Evolutionary conservation across 371 early-diverging fungal genomes (phyloP).

Genomic region (Apophysomyces sp.): DNA sequence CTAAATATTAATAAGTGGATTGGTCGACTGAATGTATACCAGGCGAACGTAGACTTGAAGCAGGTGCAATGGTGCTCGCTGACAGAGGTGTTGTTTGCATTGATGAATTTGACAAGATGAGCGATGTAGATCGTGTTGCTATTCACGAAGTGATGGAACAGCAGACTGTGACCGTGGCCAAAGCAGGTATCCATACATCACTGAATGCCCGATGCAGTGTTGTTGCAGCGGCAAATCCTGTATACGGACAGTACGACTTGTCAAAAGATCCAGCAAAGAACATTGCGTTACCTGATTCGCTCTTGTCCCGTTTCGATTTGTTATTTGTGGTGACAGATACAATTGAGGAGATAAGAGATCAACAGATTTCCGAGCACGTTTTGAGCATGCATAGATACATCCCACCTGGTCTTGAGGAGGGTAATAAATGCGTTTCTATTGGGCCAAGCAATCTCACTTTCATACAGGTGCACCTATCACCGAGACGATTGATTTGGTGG

Average conservation of each 20-base stretch:
- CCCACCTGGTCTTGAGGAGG: slow-evolving; percentile 87
- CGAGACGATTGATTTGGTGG: slow-evolving; percentile 58
- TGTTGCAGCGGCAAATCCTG: slow-evolving; percentile 99
- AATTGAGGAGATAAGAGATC: slow-evolving; percentile 81
- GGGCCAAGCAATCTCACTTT: neutral
- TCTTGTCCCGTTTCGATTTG: slow-evolving; percentile 98
- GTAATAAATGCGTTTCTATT: slow-evolving; percentile 32
- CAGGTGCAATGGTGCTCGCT: slow-evolving; percentile 99
- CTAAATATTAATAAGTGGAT: neutral
- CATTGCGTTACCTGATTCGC: slow-evolving; percentile 97
- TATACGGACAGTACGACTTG: slow-evolving; percentile 89
- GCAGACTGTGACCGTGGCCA: slow-evolving; percentile 97
- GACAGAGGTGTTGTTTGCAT: slow-evolving; percentile 99
- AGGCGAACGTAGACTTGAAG: slow-evolving; percentile 93
- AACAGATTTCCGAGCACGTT: slow-evolving; percentile 89
- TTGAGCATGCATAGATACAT: slow-evolving; percentile 91
- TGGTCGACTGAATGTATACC: neutral
- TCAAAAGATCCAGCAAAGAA: slow-evolving; percentile 88
- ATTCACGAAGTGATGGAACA: slow-evolving; percentile 99
- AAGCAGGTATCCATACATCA: slow-evolving; percentile 98
- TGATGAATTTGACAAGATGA: slow-evolving; percentile 99
- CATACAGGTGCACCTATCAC: slow-evolving; percentile 63
- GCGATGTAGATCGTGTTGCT: slow-evolving; percentile 97
- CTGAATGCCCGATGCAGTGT: slow-evolving; percentile 99
- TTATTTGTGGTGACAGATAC: slow-evolving; percentile 97